These are phyloP conservation scores for Verticillium isaacii DNA, from an alignment of 2,329 filamentous ascomycete species.

Conservation along the genomic window DNA sequence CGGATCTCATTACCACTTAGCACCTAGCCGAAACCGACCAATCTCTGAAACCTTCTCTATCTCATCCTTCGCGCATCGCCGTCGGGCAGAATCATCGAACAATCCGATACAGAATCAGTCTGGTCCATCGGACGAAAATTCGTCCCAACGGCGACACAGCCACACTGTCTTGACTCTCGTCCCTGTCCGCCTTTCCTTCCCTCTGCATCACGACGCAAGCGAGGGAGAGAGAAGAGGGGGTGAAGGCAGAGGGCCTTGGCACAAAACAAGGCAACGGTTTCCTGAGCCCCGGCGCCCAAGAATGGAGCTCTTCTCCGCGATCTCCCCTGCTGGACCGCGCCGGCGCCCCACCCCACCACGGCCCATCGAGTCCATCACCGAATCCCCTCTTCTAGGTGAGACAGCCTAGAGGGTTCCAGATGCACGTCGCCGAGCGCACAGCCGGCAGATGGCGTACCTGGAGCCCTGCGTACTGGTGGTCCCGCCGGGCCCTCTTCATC, in stretches of 20 bases:
- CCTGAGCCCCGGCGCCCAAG: not conserved
- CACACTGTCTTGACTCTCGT: not conserved
- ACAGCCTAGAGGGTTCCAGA: not conserved
- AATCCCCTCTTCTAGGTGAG: not conserved
- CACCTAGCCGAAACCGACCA: not conserved
- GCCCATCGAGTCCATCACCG: not conserved
- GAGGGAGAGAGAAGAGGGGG: not conserved
- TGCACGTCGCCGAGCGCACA: not conserved
- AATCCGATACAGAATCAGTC: not conserved
- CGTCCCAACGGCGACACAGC: not conserved
- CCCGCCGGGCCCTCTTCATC: not conserved
- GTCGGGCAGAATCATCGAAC: not conserved
- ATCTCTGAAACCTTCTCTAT: not conserved
- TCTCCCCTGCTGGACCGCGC: not conserved
- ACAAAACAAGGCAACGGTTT: not conserved
- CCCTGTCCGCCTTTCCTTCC: not conserved
- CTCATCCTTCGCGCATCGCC: not conserved
- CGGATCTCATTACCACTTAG: not conserved
- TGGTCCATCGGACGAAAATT: not conserved
- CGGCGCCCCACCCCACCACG: not conserved
- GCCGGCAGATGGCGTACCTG: not conserved
- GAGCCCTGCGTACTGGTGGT: not conserved
- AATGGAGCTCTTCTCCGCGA: not conserved
- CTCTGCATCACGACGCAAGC: not conserved
- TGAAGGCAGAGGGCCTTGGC: not conserved